A percentile compares a stretch with the other conserved stretches of the same genome.
Conservation (phyloP, 2,329 filamentous ascomycete species). For the Alternaria triticina region DNA sequence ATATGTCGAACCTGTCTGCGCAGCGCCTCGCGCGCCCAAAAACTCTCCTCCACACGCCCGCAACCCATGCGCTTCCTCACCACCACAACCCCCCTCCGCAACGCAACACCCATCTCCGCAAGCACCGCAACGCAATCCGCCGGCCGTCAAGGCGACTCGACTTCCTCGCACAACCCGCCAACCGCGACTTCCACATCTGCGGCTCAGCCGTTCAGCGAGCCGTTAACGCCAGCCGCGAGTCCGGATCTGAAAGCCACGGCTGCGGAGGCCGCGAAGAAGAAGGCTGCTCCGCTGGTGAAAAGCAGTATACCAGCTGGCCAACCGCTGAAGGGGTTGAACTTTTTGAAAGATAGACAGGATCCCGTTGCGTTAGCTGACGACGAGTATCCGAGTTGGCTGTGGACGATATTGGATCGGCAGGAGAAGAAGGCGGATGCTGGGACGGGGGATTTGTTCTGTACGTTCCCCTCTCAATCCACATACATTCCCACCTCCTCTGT, state of each 20-base stretch:
- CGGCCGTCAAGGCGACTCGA: slow-evolving; percentile 29
- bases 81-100: slow-evolving; percentile 26
- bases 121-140: slow-evolving; percentile 32
- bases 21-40: slow-evolving; percentile 34
- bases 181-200: slow-evolving; percentile 54
- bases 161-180: slow-evolving; percentile 42
- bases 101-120: slow-evolving; percentile 36
- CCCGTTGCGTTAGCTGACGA: slow-evolving; percentile 76
- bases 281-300: slow-evolving; percentile 39
- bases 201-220: slow-evolving; percentile 55
- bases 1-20: slow-evolving; percentile 50
- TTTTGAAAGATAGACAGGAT: slow-evolving; percentile 74
- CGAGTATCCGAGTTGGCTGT: slow-evolving; percentile 83
- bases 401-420: slow-evolving; percentile 70
- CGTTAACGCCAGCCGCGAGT: slow-evolving; percentile 38
- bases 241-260: slow-evolving; percentile 31
- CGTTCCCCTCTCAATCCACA: slow-evolving; percentile 43
- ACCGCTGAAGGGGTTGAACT: slow-evolving; percentile 75
- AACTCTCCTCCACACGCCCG: slow-evolving; percentile 2
- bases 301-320: slow-evolving; percentile 70
- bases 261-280: slow-evolving; percentile 35
- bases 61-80: slow-evolving; percentile 35
- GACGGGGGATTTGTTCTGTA: slow-evolving; percentile 81
- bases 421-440: slow-evolving; percentile 61
- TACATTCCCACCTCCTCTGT: neutral